These are phyloP conservation scores for Fragaria nilgerrensis DNA, from an alignment of 306 rosid genomes.

Conservation along the genomic window DNA sequence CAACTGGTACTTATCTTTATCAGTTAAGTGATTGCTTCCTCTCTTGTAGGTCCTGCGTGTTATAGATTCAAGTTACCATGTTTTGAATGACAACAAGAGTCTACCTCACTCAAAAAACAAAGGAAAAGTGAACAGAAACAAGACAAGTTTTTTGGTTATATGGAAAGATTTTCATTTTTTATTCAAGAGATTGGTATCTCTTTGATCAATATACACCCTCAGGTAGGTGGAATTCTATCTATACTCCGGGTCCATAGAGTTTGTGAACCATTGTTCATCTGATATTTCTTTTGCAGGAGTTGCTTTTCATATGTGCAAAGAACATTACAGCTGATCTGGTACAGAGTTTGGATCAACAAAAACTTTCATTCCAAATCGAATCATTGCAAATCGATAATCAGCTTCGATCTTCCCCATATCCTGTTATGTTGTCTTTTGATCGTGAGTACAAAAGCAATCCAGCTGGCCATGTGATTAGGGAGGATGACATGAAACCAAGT, in stretches of 20 bases:
- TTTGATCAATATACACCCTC: conserved; percentile 65
- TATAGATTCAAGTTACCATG: conserved; percentile 76
- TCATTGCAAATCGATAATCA: conserved; percentile 92
- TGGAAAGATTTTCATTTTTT: conserved; percentile 65
- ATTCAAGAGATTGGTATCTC: conserved; percentile 76
- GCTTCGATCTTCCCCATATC: conserved; percentile 82
- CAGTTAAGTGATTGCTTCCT: conserved; percentile 12
- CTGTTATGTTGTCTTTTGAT: conserved; percentile 79
- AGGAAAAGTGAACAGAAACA: conserved; percentile 50
- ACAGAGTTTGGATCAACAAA: conserved; percentile 86
- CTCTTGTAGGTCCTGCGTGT: conserved; percentile 68
- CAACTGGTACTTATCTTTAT: not conserved
- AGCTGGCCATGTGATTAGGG: conserved; percentile 40
- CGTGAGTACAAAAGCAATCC: conserved; percentile 47
- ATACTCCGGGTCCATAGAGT: conserved; percentile 9
- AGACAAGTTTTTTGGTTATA: conserved; percentile 53
- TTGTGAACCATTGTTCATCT: conserved; percentile 25
- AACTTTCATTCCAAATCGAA: conserved; percentile 54
- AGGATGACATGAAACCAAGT: conserved; percentile 35
- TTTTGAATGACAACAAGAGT: conserved; percentile 43
- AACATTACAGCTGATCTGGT: conserved; percentile 57
- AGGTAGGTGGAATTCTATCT: conserved; percentile 46
- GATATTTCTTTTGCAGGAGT: conserved; percentile 52
- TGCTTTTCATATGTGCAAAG: conserved; percentile 71
- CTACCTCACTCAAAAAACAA: conserved; percentile 38